These are phyloP conservation scores for Agaricus blazei DNA, from an alignment of 768 basidiomycete species.

Conservation along the genomic window DNA sequence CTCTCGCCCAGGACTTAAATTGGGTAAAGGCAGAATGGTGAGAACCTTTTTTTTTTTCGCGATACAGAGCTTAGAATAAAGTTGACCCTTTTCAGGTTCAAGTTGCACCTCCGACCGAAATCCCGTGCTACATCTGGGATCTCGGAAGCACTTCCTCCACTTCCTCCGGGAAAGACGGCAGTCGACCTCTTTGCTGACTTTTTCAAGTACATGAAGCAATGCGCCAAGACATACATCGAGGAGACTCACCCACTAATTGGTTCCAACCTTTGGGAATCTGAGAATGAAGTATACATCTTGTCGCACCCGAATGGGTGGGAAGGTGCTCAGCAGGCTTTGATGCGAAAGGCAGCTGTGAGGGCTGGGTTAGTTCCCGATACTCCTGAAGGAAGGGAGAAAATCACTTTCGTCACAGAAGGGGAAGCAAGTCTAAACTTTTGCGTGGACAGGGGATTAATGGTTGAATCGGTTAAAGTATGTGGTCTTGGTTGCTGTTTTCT, in stretches of 20 bases:
- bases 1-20: slow-evolving; percentile 35
- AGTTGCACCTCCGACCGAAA: slow-evolving; percentile 17
- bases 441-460: slow-evolving; percentile 11
- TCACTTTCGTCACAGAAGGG: slow-evolving; percentile 49
- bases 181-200: slow-evolving; percentile 36
- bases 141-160: slow-evolving; percentile 13
- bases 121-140: neutral
- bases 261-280: slow-evolving; percentile 19
- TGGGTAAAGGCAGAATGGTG: slow-evolving; percentile 45
- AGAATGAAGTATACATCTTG: slow-evolving; percentile 34
- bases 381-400: slow-evolving; percentile 25
- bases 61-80: slow-evolving; percentile 3
- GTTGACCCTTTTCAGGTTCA: slow-evolving; percentile 20
- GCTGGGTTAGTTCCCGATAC: slow-evolving; percentile 37
- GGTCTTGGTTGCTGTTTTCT: too few species aligned
- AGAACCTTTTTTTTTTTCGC: slow-evolving; percentile 18
- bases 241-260: slow-evolving; percentile 31
- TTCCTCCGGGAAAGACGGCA: slow-evolving; percentile 30
- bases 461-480: slow-evolving; percentile 9
- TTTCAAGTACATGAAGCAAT: slow-evolving; percentile 33
- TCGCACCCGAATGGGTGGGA: slow-evolving; percentile 56
- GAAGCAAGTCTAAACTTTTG: slow-evolving; percentile 54
- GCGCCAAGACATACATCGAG: slow-evolving; percentile 30
- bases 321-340: slow-evolving; percentile 42
- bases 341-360: slow-evolving; percentile 39